Percentiles rank a stretch among this genome's conserved stretches.
Conservation (phyloP, 306 rosid genomes). For the Begonia peltatifolia region DNA sequence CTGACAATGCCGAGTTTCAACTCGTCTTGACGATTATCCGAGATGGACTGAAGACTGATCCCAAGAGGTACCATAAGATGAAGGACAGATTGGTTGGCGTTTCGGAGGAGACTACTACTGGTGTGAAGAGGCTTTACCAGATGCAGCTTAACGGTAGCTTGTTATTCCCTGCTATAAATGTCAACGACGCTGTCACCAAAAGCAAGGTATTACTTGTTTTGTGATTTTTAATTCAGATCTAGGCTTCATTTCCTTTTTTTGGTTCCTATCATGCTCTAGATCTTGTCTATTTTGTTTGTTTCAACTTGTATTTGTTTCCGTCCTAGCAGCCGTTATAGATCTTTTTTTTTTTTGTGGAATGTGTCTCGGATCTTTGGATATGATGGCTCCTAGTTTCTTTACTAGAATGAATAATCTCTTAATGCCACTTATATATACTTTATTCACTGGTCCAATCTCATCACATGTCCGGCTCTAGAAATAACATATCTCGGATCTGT, state of each 20-base stretch:
- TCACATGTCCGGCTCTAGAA: too few species aligned
- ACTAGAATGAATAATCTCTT: too few species aligned
- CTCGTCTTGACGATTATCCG: constrained; percentile 42
- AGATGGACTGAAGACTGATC: constrained; percentile 46
- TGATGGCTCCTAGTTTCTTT: too few species aligned
- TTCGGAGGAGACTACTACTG: constrained; percentile 72
- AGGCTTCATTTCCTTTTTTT: not conserved
- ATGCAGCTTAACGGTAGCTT: constrained; percentile 53
- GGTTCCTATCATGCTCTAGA: not conserved
- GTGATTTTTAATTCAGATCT: constrained; percentile 5
- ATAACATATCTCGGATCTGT: too few species aligned
- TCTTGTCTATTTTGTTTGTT: not conserved
- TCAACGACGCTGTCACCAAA: constrained; percentile 71
- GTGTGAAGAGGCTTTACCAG: constrained; percentile 71
- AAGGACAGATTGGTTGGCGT: constrained; percentile 55
- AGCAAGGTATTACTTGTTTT: constrained; percentile 35
- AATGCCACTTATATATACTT: too few species aligned
- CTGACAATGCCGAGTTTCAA: constrained; percentile 54
- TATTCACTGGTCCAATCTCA: too few species aligned
- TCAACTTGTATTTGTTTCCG: not conserved
- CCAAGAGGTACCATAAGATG: constrained; percentile 54
- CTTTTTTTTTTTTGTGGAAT: too few species aligned
- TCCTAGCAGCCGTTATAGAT: too few species aligned
- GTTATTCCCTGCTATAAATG: constrained; percentile 70
- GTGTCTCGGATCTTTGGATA: too few species aligned